Conservation (phyloP, 2,329 filamentous ascomycete species). For the Fusarium illudens region DNA sequence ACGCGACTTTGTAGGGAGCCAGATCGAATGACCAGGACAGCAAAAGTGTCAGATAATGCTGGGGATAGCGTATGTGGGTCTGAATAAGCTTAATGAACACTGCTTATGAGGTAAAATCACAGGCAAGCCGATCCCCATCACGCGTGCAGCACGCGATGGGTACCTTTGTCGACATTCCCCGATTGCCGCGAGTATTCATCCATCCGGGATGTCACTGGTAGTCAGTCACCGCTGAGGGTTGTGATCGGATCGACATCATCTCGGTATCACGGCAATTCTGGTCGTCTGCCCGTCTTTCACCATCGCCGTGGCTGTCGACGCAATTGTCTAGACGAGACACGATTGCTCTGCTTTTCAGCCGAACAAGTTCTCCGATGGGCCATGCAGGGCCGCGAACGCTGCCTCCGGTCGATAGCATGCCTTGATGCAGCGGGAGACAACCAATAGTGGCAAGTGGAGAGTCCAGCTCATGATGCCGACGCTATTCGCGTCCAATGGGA, state of each 20-base stretch:
- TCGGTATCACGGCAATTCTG: not conserved
- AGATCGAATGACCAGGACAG: not conserved
- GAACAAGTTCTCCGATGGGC: not conserved
- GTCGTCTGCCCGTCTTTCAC: slow-evolving; percentile 23
- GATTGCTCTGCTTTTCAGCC: not conserved
- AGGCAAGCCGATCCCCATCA: not conserved
- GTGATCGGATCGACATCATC: slow-evolving; percentile 17
- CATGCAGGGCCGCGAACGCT: not conserved
- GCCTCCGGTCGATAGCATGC: not conserved
- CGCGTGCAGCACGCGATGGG: not conserved
- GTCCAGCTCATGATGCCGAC: slow-evolving; percentile 14
- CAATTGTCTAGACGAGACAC: slow-evolving; percentile 25
- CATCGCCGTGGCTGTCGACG: slow-evolving; percentile 36
- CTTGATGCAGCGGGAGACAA: not conserved
- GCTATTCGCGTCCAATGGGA: slow-evolving; percentile 21
- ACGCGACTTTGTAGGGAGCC: not conserved
- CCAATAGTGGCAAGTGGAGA: slow-evolving; percentile 23
- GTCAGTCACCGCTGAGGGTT: not conserved
- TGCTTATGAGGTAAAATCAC: slow-evolving; percentile 15
- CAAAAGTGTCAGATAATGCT: slow-evolving; percentile 1
- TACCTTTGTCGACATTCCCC: not conserved
- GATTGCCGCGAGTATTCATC: not conserved
- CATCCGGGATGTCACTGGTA: not conserved
- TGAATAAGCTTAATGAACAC: slow-evolving; percentile 28
- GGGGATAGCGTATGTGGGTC: slow-evolving; percentile 23